Conservation (phyloP, 78 protist species). For the Tieghemostelium lacteum region DNA sequence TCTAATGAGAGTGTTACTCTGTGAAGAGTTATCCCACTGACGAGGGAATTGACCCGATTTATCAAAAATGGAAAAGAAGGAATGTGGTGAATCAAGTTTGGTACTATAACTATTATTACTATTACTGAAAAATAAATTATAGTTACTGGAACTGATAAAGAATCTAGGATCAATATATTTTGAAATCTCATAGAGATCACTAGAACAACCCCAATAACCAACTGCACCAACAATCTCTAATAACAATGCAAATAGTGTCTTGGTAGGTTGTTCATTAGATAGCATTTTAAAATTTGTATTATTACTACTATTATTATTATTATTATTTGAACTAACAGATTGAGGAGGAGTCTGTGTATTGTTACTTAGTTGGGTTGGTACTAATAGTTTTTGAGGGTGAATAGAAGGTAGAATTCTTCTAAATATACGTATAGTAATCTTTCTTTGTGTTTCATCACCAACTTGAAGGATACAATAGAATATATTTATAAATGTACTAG, state of each 20-base stretch:
- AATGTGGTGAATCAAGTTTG: slow-evolving; percentile 69
- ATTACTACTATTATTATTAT: background rate
- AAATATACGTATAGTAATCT: slow-evolving; percentile 51
- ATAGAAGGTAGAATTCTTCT: slow-evolving; percentile 60
- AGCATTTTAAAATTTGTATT: background rate
- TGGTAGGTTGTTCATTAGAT: background rate
- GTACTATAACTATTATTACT: slow-evolving; percentile 22
- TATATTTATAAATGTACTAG: slow-evolving; percentile 35
- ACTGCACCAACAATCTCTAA: slow-evolving; percentile 67
- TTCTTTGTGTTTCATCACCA: slow-evolving; percentile 74
- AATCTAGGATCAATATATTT: slow-evolving; percentile 64
- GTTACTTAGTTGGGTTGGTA: background rate
- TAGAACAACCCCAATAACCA: slow-evolving; percentile 67
- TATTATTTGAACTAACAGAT: background rate
- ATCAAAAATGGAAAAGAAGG: slow-evolving; percentile 69
- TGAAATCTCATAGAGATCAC: slow-evolving; percentile 44
- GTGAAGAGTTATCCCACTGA: slow-evolving; percentile 30
- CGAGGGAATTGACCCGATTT: slow-evolving; percentile 45
- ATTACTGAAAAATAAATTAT: slow-evolving; percentile 41
- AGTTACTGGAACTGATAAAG: slow-evolving; percentile 46
- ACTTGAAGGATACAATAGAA: slow-evolving; percentile 59
- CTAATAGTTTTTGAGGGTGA: slow-evolving; percentile 33
- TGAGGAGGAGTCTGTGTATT: background rate
- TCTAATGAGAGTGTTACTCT: background rate
- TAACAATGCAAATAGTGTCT: slow-evolving; percentile 28